Evolutionary conservation across 106 monocot genomes (phyloP).

Genomic region (Gastrodia elata): DNA sequence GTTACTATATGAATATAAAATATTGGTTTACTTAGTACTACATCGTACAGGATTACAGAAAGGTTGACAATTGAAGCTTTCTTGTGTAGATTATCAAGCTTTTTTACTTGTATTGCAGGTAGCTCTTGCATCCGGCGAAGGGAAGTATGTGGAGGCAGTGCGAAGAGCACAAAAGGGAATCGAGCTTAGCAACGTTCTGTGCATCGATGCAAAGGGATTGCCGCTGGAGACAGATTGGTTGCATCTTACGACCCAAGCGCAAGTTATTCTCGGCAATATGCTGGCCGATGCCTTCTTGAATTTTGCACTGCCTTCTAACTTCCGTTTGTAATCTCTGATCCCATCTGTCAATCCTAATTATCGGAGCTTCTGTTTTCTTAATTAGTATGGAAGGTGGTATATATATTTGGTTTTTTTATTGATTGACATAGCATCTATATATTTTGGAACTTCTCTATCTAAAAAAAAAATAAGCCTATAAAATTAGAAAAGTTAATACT

Average conservation of each 20-base stretch:
- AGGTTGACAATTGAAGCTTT: too few species aligned
- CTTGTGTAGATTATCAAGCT: too few species aligned
- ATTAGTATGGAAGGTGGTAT: too few species aligned
- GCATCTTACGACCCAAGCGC: slow-evolving; percentile 50
- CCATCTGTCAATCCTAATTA: too few species aligned
- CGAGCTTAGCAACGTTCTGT: slow-evolving; percentile 21
- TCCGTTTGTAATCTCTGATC: background rate
- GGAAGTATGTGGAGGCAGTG: slow-evolving; percentile 26
- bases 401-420: too few species aligned
- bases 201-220: slow-evolving; percentile 48
- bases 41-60: too few species aligned
- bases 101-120: slow-evolving; percentile 18
- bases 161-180: slow-evolving; percentile 39
- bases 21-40: too few species aligned
- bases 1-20: background rate
- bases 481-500: too few species aligned
- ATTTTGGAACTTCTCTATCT: too few species aligned
- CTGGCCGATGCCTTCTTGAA: slow-evolving; percentile 37
- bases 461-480: too few species aligned
- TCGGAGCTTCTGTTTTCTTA: too few species aligned
- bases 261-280: slow-evolving; percentile 49
- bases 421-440: too few species aligned
- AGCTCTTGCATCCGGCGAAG: slow-evolving; percentile 47
- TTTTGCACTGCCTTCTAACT: background rate
- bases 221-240: slow-evolving; percentile 28